Base-by-base conservation (phyloP, 768 basidiomycete genomes). In the Boletus reticuloceps region DNA sequence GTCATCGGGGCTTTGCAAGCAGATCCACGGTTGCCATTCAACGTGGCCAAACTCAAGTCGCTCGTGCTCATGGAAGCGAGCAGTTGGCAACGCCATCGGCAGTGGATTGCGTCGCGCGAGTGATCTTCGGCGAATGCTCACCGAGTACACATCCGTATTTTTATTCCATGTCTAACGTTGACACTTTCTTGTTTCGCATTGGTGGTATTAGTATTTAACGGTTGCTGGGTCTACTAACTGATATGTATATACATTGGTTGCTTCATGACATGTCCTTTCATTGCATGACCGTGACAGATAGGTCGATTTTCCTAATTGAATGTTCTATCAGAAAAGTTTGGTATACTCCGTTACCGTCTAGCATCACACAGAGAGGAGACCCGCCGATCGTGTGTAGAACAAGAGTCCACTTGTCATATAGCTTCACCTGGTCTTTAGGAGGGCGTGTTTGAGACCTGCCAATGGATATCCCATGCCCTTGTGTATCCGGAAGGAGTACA, bases 21-120 rank as follows among this genome's bases (percentile, higher is more conserved):
- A 13, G 75, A 80, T 48, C 54, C 64, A 8, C 55, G 65, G 10
- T 62, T 80, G 31, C 70, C 73, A 7, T 80, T 75, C 51, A 54
- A 68, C 41, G 64, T 74, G 63, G 56, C 58, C 1, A 59, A 63
- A 36, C 61, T 81, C 27, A 70, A 69, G 44, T 56, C 60, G 22
- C 66, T 80, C 16, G 72, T 78, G 11, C 67, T 67, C 60, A 65
- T 69, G 60, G 78, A 81, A 49, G 66, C 69, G 1, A 56, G 70
- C 8, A 77, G 77, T 36, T 80, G 77, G 79, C 55, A 56, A 41
- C 67, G 74, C 19, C 77, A 79, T 63, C 61, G 71, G 39, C 65
- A 67, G 14, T 76, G 75, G 71, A 71, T 80, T 38, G 47, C 50
- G 25, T 69, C 62, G 22, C 67, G 60, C 32, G 64, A 51, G 31